Base-by-base conservation (phyloP, 495 filamentous ascomycete species). In the Extremus antarcticus region DNA sequence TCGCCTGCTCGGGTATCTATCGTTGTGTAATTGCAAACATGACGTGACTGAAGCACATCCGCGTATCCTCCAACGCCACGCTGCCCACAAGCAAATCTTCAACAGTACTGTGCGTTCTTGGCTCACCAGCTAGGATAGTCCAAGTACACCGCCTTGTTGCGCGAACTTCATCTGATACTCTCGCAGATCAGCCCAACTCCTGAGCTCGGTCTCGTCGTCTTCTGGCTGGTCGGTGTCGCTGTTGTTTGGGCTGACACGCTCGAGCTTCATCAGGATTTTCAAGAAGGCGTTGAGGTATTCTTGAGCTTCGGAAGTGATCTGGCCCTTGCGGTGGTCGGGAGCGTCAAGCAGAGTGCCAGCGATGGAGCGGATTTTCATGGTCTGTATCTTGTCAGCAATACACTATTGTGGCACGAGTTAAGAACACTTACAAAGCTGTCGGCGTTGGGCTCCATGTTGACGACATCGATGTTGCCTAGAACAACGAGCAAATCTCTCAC, bases 381-480 rank as follows among this genome's bases (percentile, higher is more conserved):
- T 67, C 68, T 70, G 39, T n/a, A 19, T 38, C 4, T 32, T 84
- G 64, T 73, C 70, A 64, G 80, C 80, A 70, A 74, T 53, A 13
- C 49, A n/a, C 7, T 45, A 7, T 45, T 45, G 41, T n/a, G 4
- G n/a, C 7, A 8, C 8, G 41, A 8, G 41, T 25, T 25, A 3
- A 25, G 13, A 17, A 35, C 23, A 70, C 77, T 47, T 74, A 82
- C 75, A 47, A 91, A 81, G 47, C 83, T 86, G 43, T 76, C 77
- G 17, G 80, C 85, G 63, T 89, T 90, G 1, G 88, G 85, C 66
- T 92, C 87, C 74, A 90, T 84, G 65, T 87, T 86, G 46, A 86
- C 76, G 70, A 87, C 82, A 51, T 80, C 82, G 62, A 94, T 83
- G 25, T 78, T 84, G 15, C 73, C 72, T 10, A 94, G 67, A 8